phyloP scores from a whole-genome alignment of 1,139 yeast species.

The Kodamaea ohmeri region DNA sequence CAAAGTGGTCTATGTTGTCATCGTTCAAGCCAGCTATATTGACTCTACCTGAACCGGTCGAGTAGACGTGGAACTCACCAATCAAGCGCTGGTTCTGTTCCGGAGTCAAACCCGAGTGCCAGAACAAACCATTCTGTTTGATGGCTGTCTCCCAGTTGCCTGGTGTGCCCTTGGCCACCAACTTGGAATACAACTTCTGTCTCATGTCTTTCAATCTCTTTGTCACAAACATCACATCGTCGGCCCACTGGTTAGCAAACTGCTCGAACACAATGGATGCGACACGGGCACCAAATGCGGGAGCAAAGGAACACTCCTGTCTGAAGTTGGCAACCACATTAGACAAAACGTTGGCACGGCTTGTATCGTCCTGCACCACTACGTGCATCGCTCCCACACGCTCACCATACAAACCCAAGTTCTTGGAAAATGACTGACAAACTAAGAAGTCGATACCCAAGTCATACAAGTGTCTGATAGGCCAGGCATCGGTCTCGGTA shows the following conservation, averaged over 20 bases:
- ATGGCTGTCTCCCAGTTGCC: slow-evolving; percentile 42
- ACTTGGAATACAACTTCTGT: slow-evolving; percentile 24
- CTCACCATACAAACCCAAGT: slow-evolving; percentile 47
- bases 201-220: slow-evolving; percentile 32
- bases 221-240: slow-evolving; percentile 31
- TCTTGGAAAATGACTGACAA: slow-evolving; percentile 46
- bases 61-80: slow-evolving; percentile 36
- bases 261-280: slow-evolving; percentile 30
- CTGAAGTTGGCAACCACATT: slow-evolving; percentile 34
- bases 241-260: slow-evolving; percentile 31
- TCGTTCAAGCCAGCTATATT: slow-evolving; percentile 45
- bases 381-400: slow-evolving; percentile 44
- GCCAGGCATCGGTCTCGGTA: slow-evolving; percentile 25
- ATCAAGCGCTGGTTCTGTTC: slow-evolving; percentile 32
- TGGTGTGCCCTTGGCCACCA: slow-evolving; percentile 36
- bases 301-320: slow-evolving; percentile 43
- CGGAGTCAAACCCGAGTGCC: slow-evolving; percentile 41
- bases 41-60: slow-evolving; percentile 39
- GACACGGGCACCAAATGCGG: slow-evolving; percentile 46
- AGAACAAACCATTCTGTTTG: slow-evolving; percentile 41
- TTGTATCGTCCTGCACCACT: slow-evolving; percentile 25
- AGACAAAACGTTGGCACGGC: slow-evolving; percentile 23
- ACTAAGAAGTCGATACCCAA: slow-evolving; percentile 22
- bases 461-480: slow-evolving; percentile 18
- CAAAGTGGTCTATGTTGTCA: slow-evolving; percentile 35